Base-by-base conservation (phyloP, 257 asterid species). In the Petunia secreta region DNA sequence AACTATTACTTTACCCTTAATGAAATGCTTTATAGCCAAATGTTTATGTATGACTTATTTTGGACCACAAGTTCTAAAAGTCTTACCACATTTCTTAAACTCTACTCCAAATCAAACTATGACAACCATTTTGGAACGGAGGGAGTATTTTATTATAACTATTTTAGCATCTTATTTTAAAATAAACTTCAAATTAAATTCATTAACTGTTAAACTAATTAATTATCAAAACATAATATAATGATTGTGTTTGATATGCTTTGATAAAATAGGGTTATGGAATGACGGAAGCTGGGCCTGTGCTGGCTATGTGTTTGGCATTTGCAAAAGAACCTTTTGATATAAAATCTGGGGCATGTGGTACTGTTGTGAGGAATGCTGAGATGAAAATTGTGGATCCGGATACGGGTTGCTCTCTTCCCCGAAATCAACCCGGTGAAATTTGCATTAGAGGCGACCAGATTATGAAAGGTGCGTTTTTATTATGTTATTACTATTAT, bases 221-320 rank as follows among this genome's bases (percentile, higher is more conserved):
- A 48, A 71, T 71, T 16, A 9, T 16, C 11, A 11, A 11, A 25
- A 25, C 25, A 25, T 25, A 25, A 25, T 25, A 25, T 25, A 25
- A 25, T 25, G 25, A 25, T 25, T 25, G 25, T 25, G 25, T 3
- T 59, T 4, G 39, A 15, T 63, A 8, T 63, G 1, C 37, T 0
- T 34, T 63, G 39, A 36, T 43, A 64, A 36, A 6, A 44, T 15
- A 95, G 99, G 99, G 98, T 0, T 95, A 95, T 63, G 99, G 99
- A 8, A 95, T 95, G 99, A 95, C 99, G 0, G 98, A 95, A 67
- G 99, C 97, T 0, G 99, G 99, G 4, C 97, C 99, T 0, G 97
- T 95, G 46, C 82, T 95, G 48, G 89, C 99, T 6, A 93, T 95
- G 99, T 91, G 99, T 77, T 84, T 91, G 81, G 97, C 97, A 2